Conservation (phyloP, 1,139 yeast species). For the Blastobotrys aristatus region DNA sequence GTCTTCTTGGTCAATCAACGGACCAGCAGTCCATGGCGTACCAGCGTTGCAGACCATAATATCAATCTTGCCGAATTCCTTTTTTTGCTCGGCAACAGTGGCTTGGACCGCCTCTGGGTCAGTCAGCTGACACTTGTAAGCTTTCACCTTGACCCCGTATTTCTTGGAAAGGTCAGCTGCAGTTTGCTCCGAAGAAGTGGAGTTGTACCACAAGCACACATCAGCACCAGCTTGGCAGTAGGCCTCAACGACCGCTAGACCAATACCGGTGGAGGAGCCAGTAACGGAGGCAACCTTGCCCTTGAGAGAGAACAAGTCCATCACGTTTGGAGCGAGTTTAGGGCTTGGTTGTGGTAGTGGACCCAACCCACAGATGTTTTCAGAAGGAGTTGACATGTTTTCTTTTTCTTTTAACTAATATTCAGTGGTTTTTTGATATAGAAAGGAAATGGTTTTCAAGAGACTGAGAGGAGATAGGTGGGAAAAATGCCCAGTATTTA, state of each 20-base stretch:
- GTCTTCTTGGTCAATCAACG: slow-evolving; percentile 53
- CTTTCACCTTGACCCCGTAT: slow-evolving; percentile 62
- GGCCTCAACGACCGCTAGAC: slow-evolving; percentile 77
- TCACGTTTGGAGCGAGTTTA: slow-evolving; percentile 30
- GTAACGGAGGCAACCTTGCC: slow-evolving; percentile 87
- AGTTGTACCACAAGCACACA: slow-evolving; percentile 78
- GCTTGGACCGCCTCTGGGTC: slow-evolving; percentile 53
- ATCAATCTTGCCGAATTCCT: slow-evolving; percentile 75
- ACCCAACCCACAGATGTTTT: slow-evolving; percentile 33
- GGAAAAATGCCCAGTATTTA: neutral
- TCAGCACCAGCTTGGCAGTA: slow-evolving; percentile 90
- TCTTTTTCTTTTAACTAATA: neutral
- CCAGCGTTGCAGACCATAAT: slow-evolving; percentile 91
- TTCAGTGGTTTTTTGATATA: neutral
- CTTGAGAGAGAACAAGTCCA: slow-evolving; percentile 45
- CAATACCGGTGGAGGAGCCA: slow-evolving; percentile 85
- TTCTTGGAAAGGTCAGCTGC: slow-evolving; percentile 54
- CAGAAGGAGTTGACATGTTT: slow-evolving; percentile 6
- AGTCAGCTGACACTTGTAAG: slow-evolving; percentile 68
- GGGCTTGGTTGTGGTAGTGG: slow-evolving; percentile 35
- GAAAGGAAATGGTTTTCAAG: too few species aligned
- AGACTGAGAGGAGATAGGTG: too few species aligned
- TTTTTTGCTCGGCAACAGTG: slow-evolving; percentile 52
- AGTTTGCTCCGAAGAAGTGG: slow-evolving; percentile 55
- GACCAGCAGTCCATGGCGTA: slow-evolving; percentile 77